These are phyloP conservation scores for Cytidiella melzeri DNA, from an alignment of 768 basidiomycete genomes.

Conservation along the genomic window DNA sequence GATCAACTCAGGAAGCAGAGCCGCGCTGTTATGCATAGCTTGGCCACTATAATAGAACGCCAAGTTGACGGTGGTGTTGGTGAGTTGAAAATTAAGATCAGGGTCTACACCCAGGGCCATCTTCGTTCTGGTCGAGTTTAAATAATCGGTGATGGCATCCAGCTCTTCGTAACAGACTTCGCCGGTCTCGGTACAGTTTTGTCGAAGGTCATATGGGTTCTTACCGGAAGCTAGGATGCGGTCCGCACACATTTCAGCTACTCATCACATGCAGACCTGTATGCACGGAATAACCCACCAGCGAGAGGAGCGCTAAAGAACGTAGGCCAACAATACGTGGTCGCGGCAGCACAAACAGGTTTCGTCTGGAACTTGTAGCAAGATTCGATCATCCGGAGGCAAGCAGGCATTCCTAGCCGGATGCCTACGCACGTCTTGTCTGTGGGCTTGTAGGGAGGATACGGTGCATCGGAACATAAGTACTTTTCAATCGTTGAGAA, in stretches of 20 bases:
- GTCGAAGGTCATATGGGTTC: constrained; percentile 50
- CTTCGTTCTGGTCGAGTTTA: constrained; percentile 45
- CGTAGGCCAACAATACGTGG: constrained; percentile 58
- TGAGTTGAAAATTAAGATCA: constrained; percentile 28
- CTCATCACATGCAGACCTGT: constrained; percentile 16
- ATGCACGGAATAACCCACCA: constrained; percentile 50
- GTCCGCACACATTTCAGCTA: constrained; percentile 3
- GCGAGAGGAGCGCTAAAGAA: constrained; percentile 40
- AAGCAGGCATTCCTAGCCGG: constrained; percentile 60
- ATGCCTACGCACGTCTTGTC: constrained; percentile 63
- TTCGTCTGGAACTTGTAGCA: constrained; percentile 62
- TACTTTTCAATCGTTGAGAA: constrained; percentile 22
- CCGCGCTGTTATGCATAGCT: constrained; percentile 43
- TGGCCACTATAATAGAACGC: constrained; percentile 43
- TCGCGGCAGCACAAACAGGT: constrained; percentile 41
- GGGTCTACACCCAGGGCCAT: constrained; percentile 34
- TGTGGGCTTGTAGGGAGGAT: constrained; percentile 30
- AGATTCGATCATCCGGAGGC: constrained; percentile 63
- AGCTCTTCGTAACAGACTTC: constrained; percentile 36
- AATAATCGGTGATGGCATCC: constrained; percentile 43
- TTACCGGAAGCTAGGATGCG: constrained; percentile 39
- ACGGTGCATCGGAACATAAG: constrained; percentile 20
- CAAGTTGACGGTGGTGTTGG: constrained; percentile 36
- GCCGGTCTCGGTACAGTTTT: constrained; percentile 36
- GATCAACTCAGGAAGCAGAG: constrained; percentile 42